Percentiles rank a stretch among this genome's conserved stretches.
Conservation (phyloP, 2,329 filamentous ascomycete genomes). For the Ceratocystis albifundus region DNA sequence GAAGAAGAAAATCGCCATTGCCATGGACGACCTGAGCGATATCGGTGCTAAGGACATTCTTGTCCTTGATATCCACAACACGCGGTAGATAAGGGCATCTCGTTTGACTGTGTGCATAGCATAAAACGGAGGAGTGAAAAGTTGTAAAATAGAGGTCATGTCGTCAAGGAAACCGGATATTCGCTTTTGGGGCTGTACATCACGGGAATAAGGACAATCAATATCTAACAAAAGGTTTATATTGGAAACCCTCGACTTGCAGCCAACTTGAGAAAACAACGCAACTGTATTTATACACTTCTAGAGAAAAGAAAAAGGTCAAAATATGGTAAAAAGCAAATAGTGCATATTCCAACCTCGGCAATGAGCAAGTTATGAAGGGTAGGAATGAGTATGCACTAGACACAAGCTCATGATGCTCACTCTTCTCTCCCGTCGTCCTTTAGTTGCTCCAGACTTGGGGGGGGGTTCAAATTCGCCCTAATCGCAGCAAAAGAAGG, state of each 20-base stretch:
- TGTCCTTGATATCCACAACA: conserved; percentile 76
- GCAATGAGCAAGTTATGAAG: neutral
- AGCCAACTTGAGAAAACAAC: conserved; percentile 8
- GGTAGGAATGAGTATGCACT: neutral
- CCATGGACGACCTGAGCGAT: conserved; percentile 72
- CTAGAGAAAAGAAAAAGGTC: conserved; percentile 17
- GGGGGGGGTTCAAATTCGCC: neutral
- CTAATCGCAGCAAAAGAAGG: conserved; percentile 13
- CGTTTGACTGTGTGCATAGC: neutral
- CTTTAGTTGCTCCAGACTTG: neutral
- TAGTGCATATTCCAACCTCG: neutral
- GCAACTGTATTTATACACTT: conserved; percentile 22
- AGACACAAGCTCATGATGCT: neutral
- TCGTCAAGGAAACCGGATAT: neutral
- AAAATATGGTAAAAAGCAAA: conserved; percentile 11
- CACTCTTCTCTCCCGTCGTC: neutral
- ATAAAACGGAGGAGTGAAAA: neutral
- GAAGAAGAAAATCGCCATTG: conserved; percentile 69
- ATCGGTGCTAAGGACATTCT: conserved; percentile 76
- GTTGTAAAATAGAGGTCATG: neutral
- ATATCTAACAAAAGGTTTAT: neutral
- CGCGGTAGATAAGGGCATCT: conserved; percentile 34
- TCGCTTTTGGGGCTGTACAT: conserved; percentile 15
- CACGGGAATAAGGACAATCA: conserved; percentile 13
- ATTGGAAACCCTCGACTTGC: neutral